Percentiles rank a stretch among this genome's conserved stretches.
phyloP scores from a whole-genome alignment of 257 asterid genomes.

The Anisodus acutangulus region DNA sequence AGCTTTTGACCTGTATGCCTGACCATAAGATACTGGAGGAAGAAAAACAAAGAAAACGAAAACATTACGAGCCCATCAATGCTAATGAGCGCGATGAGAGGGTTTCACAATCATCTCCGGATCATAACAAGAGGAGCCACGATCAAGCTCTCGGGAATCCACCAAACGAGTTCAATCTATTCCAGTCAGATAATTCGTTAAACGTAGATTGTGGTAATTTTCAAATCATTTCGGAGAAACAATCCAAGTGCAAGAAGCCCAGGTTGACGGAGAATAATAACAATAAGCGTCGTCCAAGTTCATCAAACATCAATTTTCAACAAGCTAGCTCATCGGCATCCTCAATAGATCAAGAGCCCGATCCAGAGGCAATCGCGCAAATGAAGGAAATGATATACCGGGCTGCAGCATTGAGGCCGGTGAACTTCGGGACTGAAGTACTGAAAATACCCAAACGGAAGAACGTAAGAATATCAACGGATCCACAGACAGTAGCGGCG shows the following conservation, averaged over 20 bases:
- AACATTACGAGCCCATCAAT: not conserved
- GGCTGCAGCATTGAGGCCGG: conserved; percentile 94
- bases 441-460: conserved; percentile 81
- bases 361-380: conserved; percentile 88
- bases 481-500: conserved; percentile 97
- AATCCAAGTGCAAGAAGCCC: conserved; percentile 44
- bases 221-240: conserved; percentile 42
- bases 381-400: conserved; percentile 97
- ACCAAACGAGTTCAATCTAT: conserved; percentile 26
- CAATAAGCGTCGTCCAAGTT: conserved; percentile 31
- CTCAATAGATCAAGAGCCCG: conserved; percentile 64
- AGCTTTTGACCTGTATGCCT: not conserved
- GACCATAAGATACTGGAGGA: not conserved
- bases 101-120: conserved; percentile 29
- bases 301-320: conserved; percentile 77
- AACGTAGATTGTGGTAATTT: conserved; percentile 29
- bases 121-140: not conserved
- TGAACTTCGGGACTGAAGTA: conserved; percentile 59
- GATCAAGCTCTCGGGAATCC: not conserved
- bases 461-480: conserved; percentile 75
- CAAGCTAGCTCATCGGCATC: conserved; percentile 56
- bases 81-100: conserved; percentile 28
- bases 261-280: conserved; percentile 36
- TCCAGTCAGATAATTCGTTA: conserved; percentile 29
- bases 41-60: not conserved